These are phyloP conservation scores for Mortierella antarctica DNA, from an alignment of 192 early-diverging fungal species.

Conservation along the genomic window DNA sequence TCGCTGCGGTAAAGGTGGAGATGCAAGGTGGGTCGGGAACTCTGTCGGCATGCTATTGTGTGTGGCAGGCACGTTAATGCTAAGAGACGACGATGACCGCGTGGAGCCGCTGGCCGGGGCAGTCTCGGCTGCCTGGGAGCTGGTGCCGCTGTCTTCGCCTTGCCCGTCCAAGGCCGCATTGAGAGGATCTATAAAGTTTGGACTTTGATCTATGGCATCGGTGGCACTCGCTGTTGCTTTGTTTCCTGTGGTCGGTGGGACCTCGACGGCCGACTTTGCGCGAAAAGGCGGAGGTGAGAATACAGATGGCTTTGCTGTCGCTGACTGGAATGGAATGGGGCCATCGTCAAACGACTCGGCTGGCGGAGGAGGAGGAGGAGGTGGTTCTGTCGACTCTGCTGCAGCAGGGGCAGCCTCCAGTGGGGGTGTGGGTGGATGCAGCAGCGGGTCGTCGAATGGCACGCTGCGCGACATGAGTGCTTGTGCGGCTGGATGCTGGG, in stretches of 20 bases:
- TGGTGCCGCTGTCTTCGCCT: background rate
- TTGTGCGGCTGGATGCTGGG: no score
- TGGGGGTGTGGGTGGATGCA: constrained; percentile 44
- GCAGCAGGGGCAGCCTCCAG: background rate
- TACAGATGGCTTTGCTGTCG: constrained; percentile 10
- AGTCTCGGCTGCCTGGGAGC: no score
- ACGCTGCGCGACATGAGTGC: constrained; percentile 40
- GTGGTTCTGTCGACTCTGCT: background rate
- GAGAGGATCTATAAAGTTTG: constrained; percentile 32
- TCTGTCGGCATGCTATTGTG: constrained; percentile 43
- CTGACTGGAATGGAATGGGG: constrained; percentile 36
- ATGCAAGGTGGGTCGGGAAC: constrained; percentile 40
- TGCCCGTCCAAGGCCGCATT: constrained; percentile 7
- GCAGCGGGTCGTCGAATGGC: constrained; percentile 44
- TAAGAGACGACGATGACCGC: constrained; percentile 6
- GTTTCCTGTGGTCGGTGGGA: background rate
- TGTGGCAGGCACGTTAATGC: constrained; percentile 5
- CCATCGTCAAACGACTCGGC: constrained; percentile 32
- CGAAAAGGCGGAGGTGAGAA: constrained; percentile 17
- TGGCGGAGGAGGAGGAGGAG: background rate
- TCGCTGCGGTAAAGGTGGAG: constrained; percentile 34
- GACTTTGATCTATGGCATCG: background rate
- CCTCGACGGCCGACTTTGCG: no score
- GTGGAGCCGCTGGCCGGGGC: background rate
- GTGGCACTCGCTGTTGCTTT: background rate